Evolutionary conservation across 768 basidiomycete species (phyloP), one percentile per base, ranked within the genome.

Genomic region (Antrodiella citrinella): DNA sequence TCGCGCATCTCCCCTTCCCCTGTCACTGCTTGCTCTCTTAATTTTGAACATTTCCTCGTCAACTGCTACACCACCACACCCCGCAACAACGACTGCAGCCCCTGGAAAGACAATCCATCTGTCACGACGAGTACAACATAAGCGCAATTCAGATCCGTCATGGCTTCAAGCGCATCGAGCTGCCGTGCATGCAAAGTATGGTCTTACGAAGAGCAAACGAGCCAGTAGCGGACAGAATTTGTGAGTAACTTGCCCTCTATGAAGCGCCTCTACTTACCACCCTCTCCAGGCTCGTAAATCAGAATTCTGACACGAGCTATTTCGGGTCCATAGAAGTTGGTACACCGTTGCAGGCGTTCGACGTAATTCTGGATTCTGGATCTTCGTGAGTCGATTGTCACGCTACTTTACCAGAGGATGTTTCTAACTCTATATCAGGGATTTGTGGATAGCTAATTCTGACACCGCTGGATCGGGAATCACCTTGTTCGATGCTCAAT

Each of bases 311-410:
- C 61, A 78, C 81, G 11, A 83, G 83, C 62, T 92, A 80, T 63
- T 83, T 74, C 57, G 90, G 88, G 12, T 79, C 86, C 0, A 57
- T 94, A 46, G 82, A 84, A 0, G 72, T 93, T 22, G 94, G 94
- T 10, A 91, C 91, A 0, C 94, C 94, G 3, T 75, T 89, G 0
- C 74, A 77, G 20, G 72, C 86, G 9, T 94, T 83, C 67, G 73
- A 91, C 57, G 81, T 96, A 55, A 88, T 93, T 26, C 75, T 97
- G 20, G 95, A 97, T 67, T 95, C 95, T 0, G 92, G 92, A 7
- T 91, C 86, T 2, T 71, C 86, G 82, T 84, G 61, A 52, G 78
- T 72, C 19, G 5, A 18, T 18, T 15, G 24, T 18, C 4, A 5
- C 13, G 4, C 26, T 23, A 9, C 4, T 20, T 20, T 24, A 26